Evolutionary conservation across 1,284 basidiomycete genomes (phyloP).

Genomic region (Puccinia triticina): DNA sequence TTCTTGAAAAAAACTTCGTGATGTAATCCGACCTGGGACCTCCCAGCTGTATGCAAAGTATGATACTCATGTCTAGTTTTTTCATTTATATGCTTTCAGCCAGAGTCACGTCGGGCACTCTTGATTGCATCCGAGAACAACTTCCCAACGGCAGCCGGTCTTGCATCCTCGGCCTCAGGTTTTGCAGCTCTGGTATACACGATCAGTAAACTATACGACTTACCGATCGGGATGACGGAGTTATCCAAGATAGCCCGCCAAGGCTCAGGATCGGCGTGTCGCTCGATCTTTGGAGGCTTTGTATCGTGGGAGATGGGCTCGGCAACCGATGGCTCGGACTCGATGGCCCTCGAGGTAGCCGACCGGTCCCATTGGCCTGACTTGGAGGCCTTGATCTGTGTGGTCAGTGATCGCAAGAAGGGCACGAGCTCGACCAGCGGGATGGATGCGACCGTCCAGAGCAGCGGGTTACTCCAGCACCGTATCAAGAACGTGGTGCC

Average conservation of each 20-base stretch:
- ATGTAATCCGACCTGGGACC: neutral
- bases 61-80: neutral
- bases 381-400: constrained; percentile 94
- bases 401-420: constrained; percentile 95
- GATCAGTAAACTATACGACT: constrained; percentile 80
- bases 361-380: constrained; percentile 88
- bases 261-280: constrained; percentile 95
- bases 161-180: constrained; percentile 95
- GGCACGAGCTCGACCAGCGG: constrained; percentile 91
- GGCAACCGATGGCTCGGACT: constrained; percentile 75
- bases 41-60: neutral
- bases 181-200: constrained; percentile 93
- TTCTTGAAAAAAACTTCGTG: neutral
- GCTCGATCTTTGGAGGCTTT: constrained; percentile 94
- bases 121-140: constrained; percentile 96
- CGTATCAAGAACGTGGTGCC: constrained; percentile 87
- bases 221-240: constrained; percentile 65
- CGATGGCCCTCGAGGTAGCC: constrained; percentile 83
- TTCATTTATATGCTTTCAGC: constrained; percentile 61
- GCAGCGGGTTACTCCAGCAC: constrained; percentile 83
- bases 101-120: constrained; percentile 70
- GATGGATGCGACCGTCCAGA: constrained; percentile 96
- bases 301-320: constrained; percentile 91
- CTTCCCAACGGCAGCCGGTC: constrained; percentile 96
- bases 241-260: constrained; percentile 94